Conservation (phyloP, 768 basidiomycete species). For the Lactifluus pinguis region DNA sequence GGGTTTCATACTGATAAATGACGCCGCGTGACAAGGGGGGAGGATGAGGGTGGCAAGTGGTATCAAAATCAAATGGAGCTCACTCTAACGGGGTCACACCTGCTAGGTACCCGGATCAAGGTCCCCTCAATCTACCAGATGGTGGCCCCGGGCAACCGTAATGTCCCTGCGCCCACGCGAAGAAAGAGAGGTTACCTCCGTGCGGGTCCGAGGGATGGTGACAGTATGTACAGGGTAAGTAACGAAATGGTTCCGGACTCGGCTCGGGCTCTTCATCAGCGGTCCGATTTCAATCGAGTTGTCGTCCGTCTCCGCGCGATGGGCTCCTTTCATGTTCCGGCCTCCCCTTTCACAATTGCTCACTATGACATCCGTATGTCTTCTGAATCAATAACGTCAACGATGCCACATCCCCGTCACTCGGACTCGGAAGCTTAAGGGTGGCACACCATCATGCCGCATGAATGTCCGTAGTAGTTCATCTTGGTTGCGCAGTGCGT, state of each 20-base stretch:
- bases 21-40: slow-evolving; percentile 8
- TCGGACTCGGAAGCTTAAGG: too few species aligned
- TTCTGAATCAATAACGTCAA: too few species aligned
- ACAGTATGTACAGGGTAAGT: too few species aligned
- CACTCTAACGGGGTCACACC: too few species aligned
- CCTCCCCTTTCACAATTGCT: background rate
- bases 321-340: background rate
- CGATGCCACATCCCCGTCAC: too few species aligned
- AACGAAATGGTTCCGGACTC: background rate
- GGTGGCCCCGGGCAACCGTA: background rate
- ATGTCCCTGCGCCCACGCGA: background rate
- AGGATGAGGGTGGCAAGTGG: background rate
- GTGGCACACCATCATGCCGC: too few species aligned
- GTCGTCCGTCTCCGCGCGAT: background rate
- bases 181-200: background rate
- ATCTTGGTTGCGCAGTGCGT: too few species aligned
- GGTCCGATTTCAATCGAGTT: slow-evolving; percentile 6
- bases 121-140: background rate
- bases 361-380: too few species aligned
- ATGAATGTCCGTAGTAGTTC: too few species aligned
- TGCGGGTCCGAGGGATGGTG: background rate
- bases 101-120: background rate
- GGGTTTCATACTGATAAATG: slow-evolving; percentile 10
- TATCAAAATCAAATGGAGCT: background rate
- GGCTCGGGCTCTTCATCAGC: background rate